Conservation (phyloP, 371 early-diverging fungal species). For the Chytridiales sp. region DNA sequence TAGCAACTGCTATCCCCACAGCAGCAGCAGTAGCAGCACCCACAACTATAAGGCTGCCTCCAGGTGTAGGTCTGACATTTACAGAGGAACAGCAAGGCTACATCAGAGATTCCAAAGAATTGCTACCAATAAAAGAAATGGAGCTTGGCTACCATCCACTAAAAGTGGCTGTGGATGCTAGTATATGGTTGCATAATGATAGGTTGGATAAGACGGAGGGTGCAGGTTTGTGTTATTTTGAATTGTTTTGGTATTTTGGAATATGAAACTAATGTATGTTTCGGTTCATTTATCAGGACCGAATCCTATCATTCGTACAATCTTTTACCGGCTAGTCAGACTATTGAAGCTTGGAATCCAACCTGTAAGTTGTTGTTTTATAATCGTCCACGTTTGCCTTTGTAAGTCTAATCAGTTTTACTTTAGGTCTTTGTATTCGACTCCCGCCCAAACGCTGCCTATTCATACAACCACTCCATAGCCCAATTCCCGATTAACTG, state of each 20-base stretch:
- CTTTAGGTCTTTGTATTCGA: too few relatives aligned
- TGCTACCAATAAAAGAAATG: not conserved
- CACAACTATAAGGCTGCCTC: too few relatives aligned
- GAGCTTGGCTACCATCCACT: slow-evolving; percentile 3
- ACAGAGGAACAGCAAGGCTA: too few relatives aligned
- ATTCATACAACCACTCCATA: too few relatives aligned
- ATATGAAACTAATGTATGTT: not conserved
- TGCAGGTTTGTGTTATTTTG: not conserved
- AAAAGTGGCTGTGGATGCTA: slow-evolving; percentile 9
- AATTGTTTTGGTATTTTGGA: not conserved
- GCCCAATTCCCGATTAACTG: too few relatives aligned
- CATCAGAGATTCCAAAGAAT: too few relatives aligned
- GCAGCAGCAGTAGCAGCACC: too few relatives aligned
- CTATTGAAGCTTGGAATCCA: not conserved
- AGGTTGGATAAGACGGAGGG: not conserved
- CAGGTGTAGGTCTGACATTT: too few relatives aligned
- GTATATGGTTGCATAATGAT: not conserved
- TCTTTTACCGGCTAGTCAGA: slow-evolving; percentile 1
- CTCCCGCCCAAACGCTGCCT: too few relatives aligned
- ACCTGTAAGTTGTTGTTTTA: slow-evolving; percentile 11
- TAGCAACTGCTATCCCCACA: too few relatives aligned
- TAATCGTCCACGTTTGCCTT: too few relatives aligned
- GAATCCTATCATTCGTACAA: not conserved
- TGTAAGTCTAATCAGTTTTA: too few relatives aligned
- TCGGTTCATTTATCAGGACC: not conserved